phyloP scores from a whole-genome alignment of 768 basidiomycete species.

The Lactarius akahatsu region DNA sequence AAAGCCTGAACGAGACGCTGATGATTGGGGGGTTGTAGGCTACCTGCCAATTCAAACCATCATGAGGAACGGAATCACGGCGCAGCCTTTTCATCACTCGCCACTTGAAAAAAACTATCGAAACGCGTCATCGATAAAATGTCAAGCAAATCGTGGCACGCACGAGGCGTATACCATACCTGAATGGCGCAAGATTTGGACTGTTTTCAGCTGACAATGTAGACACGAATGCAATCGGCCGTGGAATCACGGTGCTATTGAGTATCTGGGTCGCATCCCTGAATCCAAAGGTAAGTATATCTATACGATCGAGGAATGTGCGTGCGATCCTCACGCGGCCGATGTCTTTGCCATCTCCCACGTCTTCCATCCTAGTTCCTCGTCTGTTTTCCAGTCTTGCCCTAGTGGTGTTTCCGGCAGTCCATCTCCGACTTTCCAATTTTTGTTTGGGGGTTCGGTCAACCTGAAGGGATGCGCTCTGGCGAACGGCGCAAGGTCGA shows the following conservation, averaged over 20 bases:
- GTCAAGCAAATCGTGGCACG: slow-evolving; percentile 36
- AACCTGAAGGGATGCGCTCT: slow-evolving; percentile 35
- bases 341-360: slow-evolving; percentile 38
- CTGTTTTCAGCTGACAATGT: slow-evolving; percentile 50
- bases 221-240: slow-evolving; percentile 69
- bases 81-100: slow-evolving; percentile 15
- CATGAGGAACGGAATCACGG: slow-evolving; percentile 11
- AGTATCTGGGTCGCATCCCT: slow-evolving; percentile 49
- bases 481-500: slow-evolving; percentile 12
- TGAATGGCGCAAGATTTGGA: slow-evolving; percentile 67
- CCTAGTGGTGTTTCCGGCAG: slow-evolving; percentile 30
- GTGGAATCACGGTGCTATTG: slow-evolving; percentile 58
- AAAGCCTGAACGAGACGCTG: slow-evolving; percentile 56
- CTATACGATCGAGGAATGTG: slow-evolving; percentile 27
- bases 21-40: slow-evolving; percentile 66
- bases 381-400: slow-evolving; percentile 37
- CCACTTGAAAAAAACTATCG: slow-evolving; percentile 31
- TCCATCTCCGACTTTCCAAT: slow-evolving; percentile 47
- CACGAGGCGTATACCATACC: slow-evolving; percentile 37
- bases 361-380: slow-evolving; percentile 40
- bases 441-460: slow-evolving; percentile 42
- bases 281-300: slow-evolving; percentile 23
- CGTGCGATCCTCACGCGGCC: slow-evolving; percentile 24
- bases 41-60: slow-evolving; percentile 40
- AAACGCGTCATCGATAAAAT: slow-evolving; percentile 30